Evolutionary conservation across 805 yeast genomes (phyloP).

Genomic region (Tetrapisispora fleetii): DNA sequence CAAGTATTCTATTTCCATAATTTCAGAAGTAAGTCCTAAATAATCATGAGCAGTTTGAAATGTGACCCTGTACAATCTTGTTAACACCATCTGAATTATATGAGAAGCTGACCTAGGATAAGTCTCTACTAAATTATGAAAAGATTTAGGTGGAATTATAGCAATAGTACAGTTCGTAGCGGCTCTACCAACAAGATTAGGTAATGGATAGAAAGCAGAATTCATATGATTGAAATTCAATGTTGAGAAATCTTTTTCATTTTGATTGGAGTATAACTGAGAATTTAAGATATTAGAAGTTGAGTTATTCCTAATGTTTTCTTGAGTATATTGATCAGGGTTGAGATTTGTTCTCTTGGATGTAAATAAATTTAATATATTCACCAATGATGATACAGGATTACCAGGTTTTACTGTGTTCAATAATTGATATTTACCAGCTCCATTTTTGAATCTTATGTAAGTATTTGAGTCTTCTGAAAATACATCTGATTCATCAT

Average conservation of each 20-base stretch:
- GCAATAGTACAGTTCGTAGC: slow-evolving; percentile 73
- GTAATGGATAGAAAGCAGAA: slow-evolving; percentile 7
- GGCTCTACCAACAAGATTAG: slow-evolving; percentile 63
- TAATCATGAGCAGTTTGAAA: slow-evolving; percentile 84
- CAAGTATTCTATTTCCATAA: slow-evolving; percentile 62
- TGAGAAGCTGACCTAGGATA: slow-evolving; percentile 89
- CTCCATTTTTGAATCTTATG: slow-evolving; percentile 18
- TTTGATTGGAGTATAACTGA: background rate
- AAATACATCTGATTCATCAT: slow-evolving; percentile 25
- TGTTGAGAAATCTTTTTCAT: background rate
- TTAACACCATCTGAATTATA: slow-evolving; percentile 84
- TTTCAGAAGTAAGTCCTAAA: slow-evolving; percentile 73
- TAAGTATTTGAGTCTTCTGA: slow-evolving; percentile 30
- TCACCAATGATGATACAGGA: slow-evolving; percentile 74
- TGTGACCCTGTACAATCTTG: slow-evolving; percentile 81
- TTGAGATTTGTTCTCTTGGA: background rate
- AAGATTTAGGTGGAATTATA: slow-evolving; percentile 80
- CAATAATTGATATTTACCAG: slow-evolving; percentile 52
- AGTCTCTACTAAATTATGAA: slow-evolving; percentile 55
- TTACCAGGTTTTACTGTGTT: slow-evolving; percentile 77
- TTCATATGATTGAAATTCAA: background rate
- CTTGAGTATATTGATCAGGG: background rate
- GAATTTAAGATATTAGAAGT: background rate
- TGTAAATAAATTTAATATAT: slow-evolving; percentile 68
- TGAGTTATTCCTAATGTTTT: background rate